Evolutionary conservation across 2,329 filamentous ascomycete genomes (phyloP).

Genomic region (Fusarium denticulatum): DNA sequence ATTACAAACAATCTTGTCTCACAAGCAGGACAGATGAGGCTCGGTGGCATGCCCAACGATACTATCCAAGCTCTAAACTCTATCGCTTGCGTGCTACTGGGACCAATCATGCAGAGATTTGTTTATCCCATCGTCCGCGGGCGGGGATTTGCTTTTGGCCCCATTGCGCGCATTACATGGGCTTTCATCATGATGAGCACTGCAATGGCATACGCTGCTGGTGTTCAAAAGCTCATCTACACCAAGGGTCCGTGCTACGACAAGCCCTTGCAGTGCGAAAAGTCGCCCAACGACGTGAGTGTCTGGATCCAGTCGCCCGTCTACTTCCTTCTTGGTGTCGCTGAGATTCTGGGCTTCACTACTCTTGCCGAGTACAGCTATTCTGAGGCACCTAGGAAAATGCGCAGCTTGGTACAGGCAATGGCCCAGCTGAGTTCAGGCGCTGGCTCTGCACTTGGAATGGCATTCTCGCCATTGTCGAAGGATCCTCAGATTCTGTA

Average conservation of each 20-base stretch:
- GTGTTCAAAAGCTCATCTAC: background rate
- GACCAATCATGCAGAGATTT: background rate
- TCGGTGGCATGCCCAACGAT: background rate
- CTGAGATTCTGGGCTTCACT: background rate
- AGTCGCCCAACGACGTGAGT: background rate
- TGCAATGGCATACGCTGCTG: background rate
- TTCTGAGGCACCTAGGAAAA: background rate
- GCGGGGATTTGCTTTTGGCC: background rate
- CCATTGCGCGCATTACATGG: background rate
- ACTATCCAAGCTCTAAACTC: slow-evolving; percentile 1
- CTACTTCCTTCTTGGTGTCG: background rate
- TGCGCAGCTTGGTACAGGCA: background rate
- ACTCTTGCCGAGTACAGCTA: background rate
- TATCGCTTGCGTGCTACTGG: background rate
- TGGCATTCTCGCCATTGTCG: background rate
- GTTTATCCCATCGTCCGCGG: background rate
- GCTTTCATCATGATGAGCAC: background rate
- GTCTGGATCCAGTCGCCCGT: background rate
- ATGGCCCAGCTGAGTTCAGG: background rate
- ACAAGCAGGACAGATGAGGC: slow-evolving; percentile 1
- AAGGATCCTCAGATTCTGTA: background rate
- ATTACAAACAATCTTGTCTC: background rate
- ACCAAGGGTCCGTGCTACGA: background rate
- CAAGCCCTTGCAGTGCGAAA: background rate
- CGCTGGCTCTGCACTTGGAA: background rate